phyloP scores from a whole-genome alignment of 768 basidiomycete species.

The Lentinula sp. region DNA sequence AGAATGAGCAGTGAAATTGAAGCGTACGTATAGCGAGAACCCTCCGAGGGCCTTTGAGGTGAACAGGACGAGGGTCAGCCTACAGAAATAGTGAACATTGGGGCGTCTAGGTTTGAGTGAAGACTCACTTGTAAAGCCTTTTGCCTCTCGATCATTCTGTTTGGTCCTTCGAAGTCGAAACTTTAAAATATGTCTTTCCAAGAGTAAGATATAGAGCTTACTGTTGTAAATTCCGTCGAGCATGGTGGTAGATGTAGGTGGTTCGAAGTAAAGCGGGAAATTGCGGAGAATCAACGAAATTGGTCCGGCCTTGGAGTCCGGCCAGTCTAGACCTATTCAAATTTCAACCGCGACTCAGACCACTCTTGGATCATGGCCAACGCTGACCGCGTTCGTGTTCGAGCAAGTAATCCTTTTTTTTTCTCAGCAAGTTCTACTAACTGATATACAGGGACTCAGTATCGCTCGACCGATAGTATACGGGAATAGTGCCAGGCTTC shows the following conservation, averaged over 20 bases:
- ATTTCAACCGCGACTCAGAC: conserved; percentile 10
- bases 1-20: not conserved
- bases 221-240: conserved; percentile 62
- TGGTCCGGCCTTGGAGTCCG: conserved; percentile 12
- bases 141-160: conserved; percentile 62
- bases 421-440: conserved; percentile 3
- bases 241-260: conserved; percentile 30
- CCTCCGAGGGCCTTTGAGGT: conserved; percentile 55
- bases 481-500: conserved; percentile 83
- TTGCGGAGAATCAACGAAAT: conserved; percentile 25
- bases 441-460: conserved; percentile 60
- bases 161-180: conserved; percentile 42
- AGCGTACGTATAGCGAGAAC: conserved; percentile 58
- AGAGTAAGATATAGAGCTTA: conserved; percentile 24
- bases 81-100: conserved; percentile 12
- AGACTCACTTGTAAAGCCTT: conserved; percentile 54
- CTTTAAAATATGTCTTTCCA: not conserved
- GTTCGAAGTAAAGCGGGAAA: conserved; percentile 16
- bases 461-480: conserved; percentile 92
- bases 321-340: conserved; percentile 14
- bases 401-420: conserved; percentile 43
- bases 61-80: conserved; percentile 46
- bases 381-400: conserved; percentile 73
- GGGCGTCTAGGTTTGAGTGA: not conserved
- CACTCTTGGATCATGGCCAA: conserved; percentile 40